Conservation (phyloP, 768 basidiomycete genomes). For the Naganishia onofrii region DNA sequence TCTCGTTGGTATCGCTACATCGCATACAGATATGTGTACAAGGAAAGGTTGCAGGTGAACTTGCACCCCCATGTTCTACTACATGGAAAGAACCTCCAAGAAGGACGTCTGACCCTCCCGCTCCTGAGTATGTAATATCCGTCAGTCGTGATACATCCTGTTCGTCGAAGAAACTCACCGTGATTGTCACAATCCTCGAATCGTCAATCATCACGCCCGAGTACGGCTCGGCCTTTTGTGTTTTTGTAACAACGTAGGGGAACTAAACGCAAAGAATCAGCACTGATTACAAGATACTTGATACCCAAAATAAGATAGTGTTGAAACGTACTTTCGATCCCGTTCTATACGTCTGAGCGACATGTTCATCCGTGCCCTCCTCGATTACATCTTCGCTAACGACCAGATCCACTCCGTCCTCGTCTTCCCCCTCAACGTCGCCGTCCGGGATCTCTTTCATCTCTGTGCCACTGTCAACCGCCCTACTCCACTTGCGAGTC, state of each 20-base stretch:
- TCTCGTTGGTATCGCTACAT: neutral
- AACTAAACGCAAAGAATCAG: neutral
- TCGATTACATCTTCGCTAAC: constrained; percentile 33
- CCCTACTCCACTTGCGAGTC: constrained; percentile 22
- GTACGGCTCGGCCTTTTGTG: constrained; percentile 17
- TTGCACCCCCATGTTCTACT: neutral
- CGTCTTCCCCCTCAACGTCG: constrained; percentile 23
- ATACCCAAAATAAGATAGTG: no score
- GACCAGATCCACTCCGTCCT: constrained; percentile 32
- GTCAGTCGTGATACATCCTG: neutral
- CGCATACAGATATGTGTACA: neutral
- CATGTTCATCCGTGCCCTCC: constrained; percentile 7
- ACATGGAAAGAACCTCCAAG: constrained; percentile 17
- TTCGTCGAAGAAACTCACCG: constrained; percentile 14
- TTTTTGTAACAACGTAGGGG: constrained; percentile 26
- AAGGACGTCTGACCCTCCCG: constrained; percentile 12
- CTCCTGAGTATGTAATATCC: neutral
- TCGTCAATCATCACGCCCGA: constrained; percentile 33
- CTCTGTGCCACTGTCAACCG: constrained; percentile 4
- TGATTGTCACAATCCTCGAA: constrained; percentile 29
- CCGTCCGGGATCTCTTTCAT: constrained; percentile 23
- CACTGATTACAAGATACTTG: neutral
- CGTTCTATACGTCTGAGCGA: constrained; percentile 4
- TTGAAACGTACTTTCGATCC: constrained; percentile 17
- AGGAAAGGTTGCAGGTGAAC: no score